Evolutionary conservation across 306 rosid species (phyloP).

Genomic region (Vigna radiata): DNA sequence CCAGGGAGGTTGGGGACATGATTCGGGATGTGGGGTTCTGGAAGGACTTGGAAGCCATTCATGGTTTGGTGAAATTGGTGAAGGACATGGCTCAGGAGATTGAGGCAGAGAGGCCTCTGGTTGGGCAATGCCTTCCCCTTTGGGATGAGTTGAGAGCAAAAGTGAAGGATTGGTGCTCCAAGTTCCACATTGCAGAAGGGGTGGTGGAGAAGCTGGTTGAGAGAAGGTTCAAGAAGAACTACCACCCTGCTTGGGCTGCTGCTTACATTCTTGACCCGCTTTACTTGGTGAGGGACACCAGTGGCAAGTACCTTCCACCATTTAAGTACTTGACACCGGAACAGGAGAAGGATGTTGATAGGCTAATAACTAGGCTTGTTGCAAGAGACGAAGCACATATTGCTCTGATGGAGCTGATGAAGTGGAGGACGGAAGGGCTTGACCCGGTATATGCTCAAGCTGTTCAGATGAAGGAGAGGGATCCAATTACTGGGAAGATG

Average conservation of each 20-base stretch:
- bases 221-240: constrained; percentile 64
- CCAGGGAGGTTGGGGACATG: constrained; percentile 70
- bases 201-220: constrained; percentile 61
- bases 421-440: constrained; percentile 82
- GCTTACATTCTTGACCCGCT: constrained; percentile 72
- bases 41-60: constrained; percentile 77
- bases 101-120: constrained; percentile 78
- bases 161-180: constrained; percentile 74
- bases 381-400: constrained; percentile 65
- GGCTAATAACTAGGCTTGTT: constrained; percentile 68
- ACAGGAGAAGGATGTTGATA: constrained; percentile 72
- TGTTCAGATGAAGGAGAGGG: constrained; percentile 71
- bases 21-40: constrained; percentile 71
- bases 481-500: constrained; percentile 63
- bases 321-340: constrained; percentile 63
- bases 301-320: constrained; percentile 76
- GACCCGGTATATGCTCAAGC: constrained; percentile 70
- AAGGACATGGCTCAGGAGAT: constrained; percentile 81
- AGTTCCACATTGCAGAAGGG: constrained; percentile 61
- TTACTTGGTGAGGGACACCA: constrained; percentile 60
- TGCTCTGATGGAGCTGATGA: constrained; percentile 75
- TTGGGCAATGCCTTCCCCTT: constrained; percentile 88
- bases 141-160: constrained; percentile 81
- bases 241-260: constrained; percentile 84
- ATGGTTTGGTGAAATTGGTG: constrained; percentile 65